Evolutionary conservation across 78 protist genomes (phyloP).

Genomic region (Emiliania huxleyi): DNA sequence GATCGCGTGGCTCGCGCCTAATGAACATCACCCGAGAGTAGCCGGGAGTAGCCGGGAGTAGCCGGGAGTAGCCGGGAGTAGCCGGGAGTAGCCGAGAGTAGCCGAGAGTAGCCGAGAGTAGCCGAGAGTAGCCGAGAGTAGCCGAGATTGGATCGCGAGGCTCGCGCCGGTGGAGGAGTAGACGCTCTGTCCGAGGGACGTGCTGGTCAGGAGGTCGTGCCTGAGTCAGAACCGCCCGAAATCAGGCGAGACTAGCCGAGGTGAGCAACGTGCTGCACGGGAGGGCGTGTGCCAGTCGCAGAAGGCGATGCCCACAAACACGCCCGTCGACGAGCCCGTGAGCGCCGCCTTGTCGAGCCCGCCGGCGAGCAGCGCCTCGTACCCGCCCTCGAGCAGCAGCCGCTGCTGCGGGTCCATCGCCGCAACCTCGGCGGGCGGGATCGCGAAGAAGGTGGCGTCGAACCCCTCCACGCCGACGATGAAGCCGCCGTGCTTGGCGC

Average conservation of each 20-base stretch:
- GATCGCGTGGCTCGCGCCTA: background rate
- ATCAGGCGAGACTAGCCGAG: too few species aligned
- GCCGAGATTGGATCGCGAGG: background rate
- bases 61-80: too few species aligned
- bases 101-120: too few species aligned
- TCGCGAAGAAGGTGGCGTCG: background rate
- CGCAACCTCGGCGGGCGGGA: background rate
- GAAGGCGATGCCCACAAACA: background rate
- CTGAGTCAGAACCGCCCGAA: too few species aligned
- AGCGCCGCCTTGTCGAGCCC: background rate
- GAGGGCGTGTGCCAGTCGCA: background rate
- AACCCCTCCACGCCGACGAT: background rate
- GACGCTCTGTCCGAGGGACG: background rate
- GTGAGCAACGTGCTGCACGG: background rate
- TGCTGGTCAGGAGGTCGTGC: background rate
- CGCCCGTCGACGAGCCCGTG: background rate
- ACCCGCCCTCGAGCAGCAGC: background rate
- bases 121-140: conserved; percentile 72
- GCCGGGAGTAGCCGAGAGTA: too few species aligned
- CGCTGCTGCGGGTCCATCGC: background rate
- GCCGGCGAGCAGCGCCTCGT: background rate
- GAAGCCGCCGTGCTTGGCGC: background rate
- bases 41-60: too few species aligned
- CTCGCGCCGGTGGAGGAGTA: background rate
- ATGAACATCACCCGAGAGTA: too few species aligned